These are phyloP conservation scores for Zangia roseola DNA, from an alignment of 768 basidiomycete genomes.

Conservation along the genomic window DNA sequence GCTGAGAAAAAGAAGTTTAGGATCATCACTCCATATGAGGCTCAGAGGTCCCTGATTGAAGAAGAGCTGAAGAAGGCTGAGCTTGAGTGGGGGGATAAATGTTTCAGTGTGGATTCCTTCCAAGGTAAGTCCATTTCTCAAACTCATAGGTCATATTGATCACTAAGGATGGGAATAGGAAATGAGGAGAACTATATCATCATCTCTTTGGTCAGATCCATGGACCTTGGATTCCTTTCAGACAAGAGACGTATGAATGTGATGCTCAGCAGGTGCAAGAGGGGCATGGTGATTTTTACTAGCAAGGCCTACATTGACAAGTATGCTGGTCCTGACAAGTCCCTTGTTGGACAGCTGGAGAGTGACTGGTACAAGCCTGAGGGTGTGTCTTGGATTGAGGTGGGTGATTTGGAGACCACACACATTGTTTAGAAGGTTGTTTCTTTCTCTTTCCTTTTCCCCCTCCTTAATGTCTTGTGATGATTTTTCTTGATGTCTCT, in stretches of 20 bases:
- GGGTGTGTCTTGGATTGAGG: constrained; percentile 36
- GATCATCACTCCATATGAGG: constrained; percentile 83
- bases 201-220: constrained; percentile 66
- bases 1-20: constrained; percentile 47
- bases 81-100: constrained; percentile 63
- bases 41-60: constrained; percentile 63
- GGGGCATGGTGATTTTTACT: constrained; percentile 73
- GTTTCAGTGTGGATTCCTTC: constrained; percentile 78
- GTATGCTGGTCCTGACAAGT: constrained; percentile 46
- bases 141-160: neutral
- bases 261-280: constrained; percentile 81
- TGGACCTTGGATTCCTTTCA: constrained; percentile 63
- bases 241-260: constrained; percentile 77
- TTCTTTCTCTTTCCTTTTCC: neutral
- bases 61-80: constrained; percentile 45
- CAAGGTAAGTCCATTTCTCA: constrained; percentile 52
- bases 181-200: constrained; percentile 82
- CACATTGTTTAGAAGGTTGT: constrained; percentile 14
- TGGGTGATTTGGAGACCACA: constrained; percentile 27
- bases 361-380: constrained; percentile 29
- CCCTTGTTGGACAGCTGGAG: constrained; percentile 43
- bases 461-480: neutral
- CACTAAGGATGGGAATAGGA: constrained; percentile 41
- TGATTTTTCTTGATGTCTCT: neutral
- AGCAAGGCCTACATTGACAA: constrained; percentile 60